Percentiles rank a stretch among this genome's conserved stretches.
phyloP scores from a whole-genome alignment of 2,329 filamentous ascomycete species.

The Penicillium sp. region DNA sequence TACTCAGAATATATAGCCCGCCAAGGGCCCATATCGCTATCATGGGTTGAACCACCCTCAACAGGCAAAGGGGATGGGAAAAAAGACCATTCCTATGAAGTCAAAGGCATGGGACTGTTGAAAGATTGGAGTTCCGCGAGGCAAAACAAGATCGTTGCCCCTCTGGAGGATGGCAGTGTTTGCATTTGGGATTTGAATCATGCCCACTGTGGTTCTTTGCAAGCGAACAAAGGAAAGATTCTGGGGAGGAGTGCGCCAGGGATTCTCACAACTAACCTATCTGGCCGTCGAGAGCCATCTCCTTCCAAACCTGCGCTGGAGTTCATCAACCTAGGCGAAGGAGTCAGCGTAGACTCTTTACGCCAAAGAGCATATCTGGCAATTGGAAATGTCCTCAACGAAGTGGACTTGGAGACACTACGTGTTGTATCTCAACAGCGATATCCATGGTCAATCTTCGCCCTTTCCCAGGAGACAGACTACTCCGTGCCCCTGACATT shows the following conservation, averaged over 20 bases:
- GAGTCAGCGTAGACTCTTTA: slow-evolving; percentile 74
- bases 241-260: slow-evolving; percentile 66
- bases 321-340: slow-evolving; percentile 66
- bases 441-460: slow-evolving; percentile 81
- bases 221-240: slow-evolving; percentile 56
- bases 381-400: slow-evolving; percentile 72
- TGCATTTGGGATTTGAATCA: slow-evolving; percentile 76
- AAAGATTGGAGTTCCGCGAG: slow-evolving; percentile 54
- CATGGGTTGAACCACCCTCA: slow-evolving; percentile 71
- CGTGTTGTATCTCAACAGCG: slow-evolving; percentile 67
- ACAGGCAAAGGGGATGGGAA: slow-evolving; percentile 37
- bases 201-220: slow-evolving; percentile 31
- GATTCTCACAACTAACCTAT: slow-evolving; percentile 68
- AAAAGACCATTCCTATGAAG: slow-evolving; percentile 56
- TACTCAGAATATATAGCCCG: slow-evolving; percentile 88
- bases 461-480: slow-evolving; percentile 69
- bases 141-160: slow-evolving; percentile 68
- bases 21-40: slow-evolving; percentile 70
- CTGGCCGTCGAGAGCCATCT: slow-evolving; percentile 54
- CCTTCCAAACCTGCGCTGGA: slow-evolving; percentile 32
- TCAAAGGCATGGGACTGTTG: slow-evolving; percentile 72
- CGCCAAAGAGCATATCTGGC: slow-evolving; percentile 75
- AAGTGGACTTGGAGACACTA: slow-evolving; percentile 77
- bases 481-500: slow-evolving; percentile 74
- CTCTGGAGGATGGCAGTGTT: slow-evolving; percentile 84